Evolutionary conservation across 176 grass and related monocot genomes (phyloP).

Genomic region (Oryza australiensis): DNA sequence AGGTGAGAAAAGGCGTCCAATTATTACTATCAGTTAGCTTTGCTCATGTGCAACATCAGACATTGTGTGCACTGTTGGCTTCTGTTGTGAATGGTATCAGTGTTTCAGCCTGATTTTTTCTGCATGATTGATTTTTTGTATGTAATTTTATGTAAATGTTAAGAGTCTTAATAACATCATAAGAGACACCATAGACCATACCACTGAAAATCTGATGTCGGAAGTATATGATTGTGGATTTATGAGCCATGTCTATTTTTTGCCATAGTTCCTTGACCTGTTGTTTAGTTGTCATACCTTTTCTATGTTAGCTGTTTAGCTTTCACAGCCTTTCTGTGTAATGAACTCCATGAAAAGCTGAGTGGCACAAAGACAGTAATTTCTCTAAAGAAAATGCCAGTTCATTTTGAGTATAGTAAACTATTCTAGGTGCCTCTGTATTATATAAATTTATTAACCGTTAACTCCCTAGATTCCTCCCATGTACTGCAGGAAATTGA

Average conservation of each 20-base stretch:
- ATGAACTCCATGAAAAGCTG: background rate
- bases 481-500: conserved; percentile 68
- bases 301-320: background rate
- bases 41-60: background rate
- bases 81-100: background rate
- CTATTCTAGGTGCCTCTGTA: background rate
- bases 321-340: background rate
- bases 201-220: background rate
- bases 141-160: background rate
- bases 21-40: background rate
- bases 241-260: background rate
- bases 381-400: background rate
- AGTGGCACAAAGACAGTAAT: background rate
- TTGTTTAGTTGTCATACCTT: conserved; percentile 10
- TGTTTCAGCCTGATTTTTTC: background rate
- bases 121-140: background rate
- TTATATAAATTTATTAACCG: conserved; percentile 16
- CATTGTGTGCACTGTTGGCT: background rate
- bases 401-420: background rate
- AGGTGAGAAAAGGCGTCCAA: background rate
- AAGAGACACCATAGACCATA: background rate
- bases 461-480: conserved; percentile 10
- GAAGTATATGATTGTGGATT: conserved; percentile 2
- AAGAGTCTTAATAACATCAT: background rate
- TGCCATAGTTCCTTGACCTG: background rate